Evolutionary conservation across 345 rosid genomes (phyloP), one percentile per base, ranked within the genome.

Genomic region (Excoecaria agallocha): DNA sequence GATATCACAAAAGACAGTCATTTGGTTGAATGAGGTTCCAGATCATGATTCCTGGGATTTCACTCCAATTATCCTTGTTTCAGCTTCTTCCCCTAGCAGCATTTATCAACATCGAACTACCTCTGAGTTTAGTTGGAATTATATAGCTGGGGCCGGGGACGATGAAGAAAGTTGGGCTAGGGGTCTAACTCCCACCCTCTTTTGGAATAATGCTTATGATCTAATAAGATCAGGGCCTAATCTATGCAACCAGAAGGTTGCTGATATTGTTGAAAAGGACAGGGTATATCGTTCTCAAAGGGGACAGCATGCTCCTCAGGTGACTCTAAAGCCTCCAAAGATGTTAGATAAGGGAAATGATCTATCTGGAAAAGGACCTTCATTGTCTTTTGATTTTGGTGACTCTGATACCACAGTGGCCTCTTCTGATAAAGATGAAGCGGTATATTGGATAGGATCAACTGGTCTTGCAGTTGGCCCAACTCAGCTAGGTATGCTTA

Each of bases 81-180:
- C 95, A 6, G 90, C 93, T 48, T 94, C 98, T 73, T 84, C 81
- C 20, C 71, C 90, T 1, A 85, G 71, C 13, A 91, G 83, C 22
- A 22, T 81, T 45, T 72, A 68, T 73, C 93, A 84, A 45, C 75
- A 74, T 49, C 79, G 80, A 75, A 82, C 82, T 8, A 84, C 81
- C 49, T 90, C 95, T 11, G 93, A 88, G 82, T 92, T 91, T 77
- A 92, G 97, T 78, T 94, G 97, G 98, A 89, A 70, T 82, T 94
- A 94, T 75, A 94, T 94, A 68, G 84, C 98, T 19, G 98, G 97
- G 71, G 98, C 97, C 60, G 98, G 98, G 71, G 98, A 94, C 49
- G 98, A 94, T 74, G 97, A 94, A 85, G 98, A 94, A 80, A 91
- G 97, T 78, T 94, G 98, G 98, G 87, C 98, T 5, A 87, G 97